These are phyloP conservation scores for Melanomma pulvis-pyrius DNA, from an alignment of 495 filamentous ascomycete species.

Conservation along the genomic window DNA sequence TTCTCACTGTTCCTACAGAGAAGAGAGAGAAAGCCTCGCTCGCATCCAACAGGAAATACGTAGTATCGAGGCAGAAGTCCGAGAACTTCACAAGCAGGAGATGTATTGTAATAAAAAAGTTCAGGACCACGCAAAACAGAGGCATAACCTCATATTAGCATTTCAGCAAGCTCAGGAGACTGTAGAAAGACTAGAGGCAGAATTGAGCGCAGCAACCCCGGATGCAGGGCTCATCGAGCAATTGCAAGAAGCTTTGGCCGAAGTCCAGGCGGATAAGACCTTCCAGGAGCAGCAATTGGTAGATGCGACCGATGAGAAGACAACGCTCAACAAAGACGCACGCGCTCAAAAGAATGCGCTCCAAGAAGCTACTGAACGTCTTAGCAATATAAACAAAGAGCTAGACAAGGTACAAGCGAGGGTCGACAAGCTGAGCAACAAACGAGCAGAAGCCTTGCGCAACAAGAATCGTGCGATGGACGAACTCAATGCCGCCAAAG, in stretches of 20 bases:
- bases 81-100: slow-evolving; percentile 29
- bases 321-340: slow-evolving; percentile 51
- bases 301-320: slow-evolving; percentile 57
- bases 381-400: slow-evolving; percentile 49
- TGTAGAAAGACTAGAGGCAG: slow-evolving; percentile 60
- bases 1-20: slow-evolving; percentile 3
- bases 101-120: slow-evolving; percentile 50
- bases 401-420: slow-evolving; percentile 64
- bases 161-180: slow-evolving; percentile 62
- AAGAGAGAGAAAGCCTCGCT: slow-evolving; percentile 46
- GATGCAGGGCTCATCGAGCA: slow-evolving; percentile 65
- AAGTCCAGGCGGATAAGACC: slow-evolving; percentile 55
- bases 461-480: slow-evolving; percentile 69
- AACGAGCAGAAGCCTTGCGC: slow-evolving; percentile 57
- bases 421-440: slow-evolving; percentile 51
- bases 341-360: slow-evolving; percentile 50
- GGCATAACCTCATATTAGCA: slow-evolving; percentile 56
- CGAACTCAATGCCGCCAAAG: slow-evolving; percentile 53
- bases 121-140: slow-evolving; percentile 49
- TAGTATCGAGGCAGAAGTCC: slow-evolving; percentile 26
- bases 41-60: slow-evolving; percentile 37
- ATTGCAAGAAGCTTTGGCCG: slow-evolving; percentile 56
- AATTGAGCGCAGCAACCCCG: slow-evolving; percentile 60
- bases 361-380: slow-evolving; percentile 46
- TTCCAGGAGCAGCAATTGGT: slow-evolving; percentile 53